phyloP scores from a whole-genome alignment of 306 rosid genomes.

The Cucumis hystrix region DNA sequence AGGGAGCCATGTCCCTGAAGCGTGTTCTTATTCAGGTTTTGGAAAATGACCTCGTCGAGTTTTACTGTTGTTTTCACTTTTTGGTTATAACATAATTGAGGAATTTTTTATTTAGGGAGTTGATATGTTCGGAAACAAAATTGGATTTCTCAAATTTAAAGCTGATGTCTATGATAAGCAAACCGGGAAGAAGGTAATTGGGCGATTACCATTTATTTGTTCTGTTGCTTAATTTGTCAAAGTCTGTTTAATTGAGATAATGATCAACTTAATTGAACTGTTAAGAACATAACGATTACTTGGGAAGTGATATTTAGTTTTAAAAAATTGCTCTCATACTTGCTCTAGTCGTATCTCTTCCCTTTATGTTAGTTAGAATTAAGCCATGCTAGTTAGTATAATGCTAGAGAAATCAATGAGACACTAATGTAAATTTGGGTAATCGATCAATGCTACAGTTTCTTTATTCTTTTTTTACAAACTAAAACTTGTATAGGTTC shows the following conservation, averaged over 20 bases:
- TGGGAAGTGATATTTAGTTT: background rate
- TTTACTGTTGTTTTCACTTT: background rate
- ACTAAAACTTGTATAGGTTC: slow-evolving; percentile 52
- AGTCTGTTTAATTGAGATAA: background rate
- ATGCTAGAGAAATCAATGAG: background rate
- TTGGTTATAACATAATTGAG: background rate
- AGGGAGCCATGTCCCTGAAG: slow-evolving; percentile 41
- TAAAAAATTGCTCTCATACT: background rate
- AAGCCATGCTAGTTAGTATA: background rate
- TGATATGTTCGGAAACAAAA: slow-evolving; percentile 77
- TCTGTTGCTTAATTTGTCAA: background rate
- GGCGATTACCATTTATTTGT: background rate
- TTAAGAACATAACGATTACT: background rate
- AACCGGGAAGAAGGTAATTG: slow-evolving; percentile 58
- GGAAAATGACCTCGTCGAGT: background rate
- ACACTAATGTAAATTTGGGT: background rate
- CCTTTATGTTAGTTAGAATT: background rate
- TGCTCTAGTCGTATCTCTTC: background rate
- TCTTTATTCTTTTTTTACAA: slow-evolving; percentile 17
- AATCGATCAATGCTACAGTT: background rate
- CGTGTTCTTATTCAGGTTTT: slow-evolving; percentile 75
- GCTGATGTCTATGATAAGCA: slow-evolving; percentile 71
- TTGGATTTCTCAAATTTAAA: slow-evolving; percentile 80
- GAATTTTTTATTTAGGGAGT: slow-evolving; percentile 42
- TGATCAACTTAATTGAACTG: background rate